A percentile compares a stretch with the other conserved stretches of the same genome.
Evolutionary conservation across 163 green algal genomes (phyloP).

Genomic region (Scenedesmus sp.): DNA sequence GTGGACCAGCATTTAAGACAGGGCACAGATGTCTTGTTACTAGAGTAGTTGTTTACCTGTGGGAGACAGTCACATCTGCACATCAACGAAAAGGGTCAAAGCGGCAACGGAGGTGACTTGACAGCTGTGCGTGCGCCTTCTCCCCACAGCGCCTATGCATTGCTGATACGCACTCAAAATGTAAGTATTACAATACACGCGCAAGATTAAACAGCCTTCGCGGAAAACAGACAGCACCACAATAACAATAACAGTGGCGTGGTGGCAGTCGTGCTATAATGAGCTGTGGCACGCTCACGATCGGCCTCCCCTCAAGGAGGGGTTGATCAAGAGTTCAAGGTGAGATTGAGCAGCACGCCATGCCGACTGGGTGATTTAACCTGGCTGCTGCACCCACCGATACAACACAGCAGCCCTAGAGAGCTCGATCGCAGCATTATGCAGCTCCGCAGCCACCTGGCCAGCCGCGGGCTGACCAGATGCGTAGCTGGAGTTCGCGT

Average conservation of each 20-base stretch:
- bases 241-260: conserved; percentile 12
- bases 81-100: too few relatives aligned
- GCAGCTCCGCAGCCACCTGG: neutral
- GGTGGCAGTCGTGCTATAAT: conserved; percentile 8
- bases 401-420: conserved; percentile 1
- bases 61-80: too few relatives aligned
- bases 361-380: neutral
- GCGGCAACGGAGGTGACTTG: too few relatives aligned
- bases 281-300: neutral
- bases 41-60: too few relatives aligned
- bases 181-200: too few relatives aligned
- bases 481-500: conserved; percentile 17
- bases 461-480: conserved; percentile 17
- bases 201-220: too few relatives aligned
- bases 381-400: neutral
- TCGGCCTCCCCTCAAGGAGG: neutral
- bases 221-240: neutral
- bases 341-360: neutral
- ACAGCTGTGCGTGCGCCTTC: too few relatives aligned
- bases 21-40: too few relatives aligned
- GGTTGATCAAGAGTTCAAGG: neutral
- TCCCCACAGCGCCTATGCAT: too few relatives aligned
- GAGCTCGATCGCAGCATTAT: neutral
- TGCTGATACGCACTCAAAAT: too few relatives aligned
- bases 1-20: too few relatives aligned